Evolutionary conservation across 2,329 filamentous ascomycete species (phyloP).

Genomic region (Colletotrichum echinochloae): DNA sequence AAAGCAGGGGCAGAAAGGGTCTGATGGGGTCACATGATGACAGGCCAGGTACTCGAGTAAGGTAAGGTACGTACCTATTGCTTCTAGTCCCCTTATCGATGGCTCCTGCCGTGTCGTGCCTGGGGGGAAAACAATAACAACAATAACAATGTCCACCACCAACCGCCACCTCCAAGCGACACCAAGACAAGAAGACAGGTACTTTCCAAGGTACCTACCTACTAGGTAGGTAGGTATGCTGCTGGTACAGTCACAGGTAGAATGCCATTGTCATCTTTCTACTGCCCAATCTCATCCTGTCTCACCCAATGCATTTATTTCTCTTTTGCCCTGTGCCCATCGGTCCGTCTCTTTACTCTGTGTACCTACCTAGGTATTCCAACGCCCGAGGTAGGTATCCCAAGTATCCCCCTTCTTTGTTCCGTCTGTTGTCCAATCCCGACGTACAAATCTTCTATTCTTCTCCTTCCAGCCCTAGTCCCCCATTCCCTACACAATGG

Average conservation of each 20-base stretch:
- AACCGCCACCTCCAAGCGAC: background rate
- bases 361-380: background rate
- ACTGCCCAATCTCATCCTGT: constrained; percentile 1
- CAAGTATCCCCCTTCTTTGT: background rate
- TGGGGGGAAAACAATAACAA: background rate
- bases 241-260: too few species aligned
- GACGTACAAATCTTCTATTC: background rate
- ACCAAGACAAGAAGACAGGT: background rate
- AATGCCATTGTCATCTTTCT: background rate
- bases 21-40: constrained; percentile 25
- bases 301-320: background rate
- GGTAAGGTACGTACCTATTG: background rate
- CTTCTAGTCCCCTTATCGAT: background rate
- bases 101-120: background rate
- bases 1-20: background rate
- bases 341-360: background rate
- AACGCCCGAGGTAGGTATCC: background rate
- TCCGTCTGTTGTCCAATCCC: constrained; percentile 10
- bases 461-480: background rate
- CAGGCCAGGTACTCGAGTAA: background rate
- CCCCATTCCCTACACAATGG: constrained; percentile 3
- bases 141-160: background rate
- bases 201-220: too few species aligned
- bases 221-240: too few species aligned
- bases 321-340: background rate